Evolutionary conservation across 2,329 filamentous ascomycete species (phyloP).

Genomic region (Aspergillus persii): DNA sequence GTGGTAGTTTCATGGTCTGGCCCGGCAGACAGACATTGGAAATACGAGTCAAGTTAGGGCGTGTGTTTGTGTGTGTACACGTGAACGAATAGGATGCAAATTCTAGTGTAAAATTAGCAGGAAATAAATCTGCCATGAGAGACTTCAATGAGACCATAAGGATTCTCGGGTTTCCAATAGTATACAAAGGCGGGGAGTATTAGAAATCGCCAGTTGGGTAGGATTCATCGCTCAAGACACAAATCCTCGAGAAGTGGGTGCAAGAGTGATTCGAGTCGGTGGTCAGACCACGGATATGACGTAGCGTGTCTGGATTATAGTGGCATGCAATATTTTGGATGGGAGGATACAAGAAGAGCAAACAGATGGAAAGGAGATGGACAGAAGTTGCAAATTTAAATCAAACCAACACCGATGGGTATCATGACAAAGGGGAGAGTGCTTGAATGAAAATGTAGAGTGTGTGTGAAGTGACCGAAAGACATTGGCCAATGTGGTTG

Average conservation of each 20-base stretch:
- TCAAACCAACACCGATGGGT: conserved; percentile 26
- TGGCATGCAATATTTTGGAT: background rate
- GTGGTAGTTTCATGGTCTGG: no score
- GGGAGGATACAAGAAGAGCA: conserved; percentile 1
- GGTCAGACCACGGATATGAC: background rate
- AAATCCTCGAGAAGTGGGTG: background rate
- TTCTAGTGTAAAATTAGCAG: background rate
- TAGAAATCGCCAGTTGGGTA: background rate
- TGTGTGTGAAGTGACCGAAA: background rate
- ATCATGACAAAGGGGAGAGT: conserved; percentile 22
- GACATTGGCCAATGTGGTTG: background rate
- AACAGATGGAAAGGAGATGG: background rate
- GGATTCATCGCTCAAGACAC: background rate
- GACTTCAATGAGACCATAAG: background rate
- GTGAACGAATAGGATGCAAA: background rate
- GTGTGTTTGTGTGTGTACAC: background rate
- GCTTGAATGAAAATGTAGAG: background rate
- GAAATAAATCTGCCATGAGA: background rate
- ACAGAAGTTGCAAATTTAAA: conserved; percentile 6
- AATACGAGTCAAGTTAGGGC: no score
- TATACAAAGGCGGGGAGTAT: background rate
- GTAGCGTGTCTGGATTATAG: background rate
- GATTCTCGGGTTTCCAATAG: background rate
- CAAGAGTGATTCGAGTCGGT: background rate
- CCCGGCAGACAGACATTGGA: no score